Evolutionary conservation across 2,329 filamentous ascomycete genomes (phyloP).

Genomic region (Simplicillium aogashimaense): DNA sequence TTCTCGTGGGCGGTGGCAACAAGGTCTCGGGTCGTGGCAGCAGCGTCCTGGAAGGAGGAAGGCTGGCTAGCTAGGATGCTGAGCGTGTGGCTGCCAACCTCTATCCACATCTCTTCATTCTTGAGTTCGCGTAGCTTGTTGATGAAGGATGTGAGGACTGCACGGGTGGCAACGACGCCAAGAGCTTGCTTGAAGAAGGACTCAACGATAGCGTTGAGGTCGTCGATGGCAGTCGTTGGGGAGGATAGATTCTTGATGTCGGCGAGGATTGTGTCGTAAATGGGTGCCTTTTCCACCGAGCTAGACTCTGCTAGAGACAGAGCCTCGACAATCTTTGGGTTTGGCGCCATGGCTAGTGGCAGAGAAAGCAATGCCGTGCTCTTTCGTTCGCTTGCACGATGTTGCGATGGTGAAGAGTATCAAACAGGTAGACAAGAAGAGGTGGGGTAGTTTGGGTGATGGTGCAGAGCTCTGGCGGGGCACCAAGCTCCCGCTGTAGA

Average conservation of each 20-base stretch:
- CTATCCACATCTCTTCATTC: slow-evolving; percentile 58
- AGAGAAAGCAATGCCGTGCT: no score
- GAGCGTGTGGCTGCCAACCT: slow-evolving; percentile 67
- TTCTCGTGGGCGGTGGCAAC: slow-evolving; percentile 75
- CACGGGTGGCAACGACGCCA: slow-evolving; percentile 66
- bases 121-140: slow-evolving; percentile 49
- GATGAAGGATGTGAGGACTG: slow-evolving; percentile 60
- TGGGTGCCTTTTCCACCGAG: slow-evolving; percentile 29
- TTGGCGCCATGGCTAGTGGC: slow-evolving; percentile 22
- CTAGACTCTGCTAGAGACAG: slow-evolving; percentile 28
- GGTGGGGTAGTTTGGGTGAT: no score
- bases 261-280: slow-evolving; percentile 35
- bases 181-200: slow-evolving; percentile 59
- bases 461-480: no score
- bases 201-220: slow-evolving; percentile 59
- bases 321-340: slow-evolving; percentile 29
- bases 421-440: no score
- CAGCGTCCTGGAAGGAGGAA: slow-evolving; percentile 73
- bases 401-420: slow-evolving; percentile 1
- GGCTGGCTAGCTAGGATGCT: slow-evolving; percentile 50
- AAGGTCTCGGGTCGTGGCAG: slow-evolving; percentile 67
- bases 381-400: slow-evolving; percentile 1
- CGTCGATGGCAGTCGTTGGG: slow-evolving; percentile 29
- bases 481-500: no score
- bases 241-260: slow-evolving; percentile 30